Base-by-base conservation (phyloP, 805 yeast species). In the Lipomyces mesembrius region DNA sequence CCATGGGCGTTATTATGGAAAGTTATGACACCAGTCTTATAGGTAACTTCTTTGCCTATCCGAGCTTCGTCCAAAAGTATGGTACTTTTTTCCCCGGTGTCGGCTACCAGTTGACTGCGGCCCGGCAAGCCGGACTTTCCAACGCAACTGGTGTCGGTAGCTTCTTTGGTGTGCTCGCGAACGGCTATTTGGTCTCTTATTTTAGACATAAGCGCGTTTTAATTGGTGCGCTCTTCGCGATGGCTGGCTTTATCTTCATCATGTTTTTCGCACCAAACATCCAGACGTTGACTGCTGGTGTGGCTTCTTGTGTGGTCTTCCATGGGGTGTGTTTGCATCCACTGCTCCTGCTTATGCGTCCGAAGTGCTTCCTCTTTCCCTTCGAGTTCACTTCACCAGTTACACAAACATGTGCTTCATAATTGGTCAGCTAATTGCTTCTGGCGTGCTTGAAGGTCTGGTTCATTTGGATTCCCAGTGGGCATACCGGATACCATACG, bases 251-350 rank as follows among this genome's bases (percentile, higher is more conserved):
- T 64, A 80, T 83, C 57, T 84, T 84, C 71, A 77, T 84, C 59
- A 77, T 79, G 57, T 83, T 83, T 72, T 84, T 83, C 72, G 83
- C 87, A 35, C 79, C 79, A 9, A 76, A 74, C 65, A 69, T 79
- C 39, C 77, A 76, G 8, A 80, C 77, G 37, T 75, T 81, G 65
- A 74, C 77, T 59, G 81, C 73, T 25, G 84, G 83, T 22, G 79
- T 22, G 79, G 79, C 69, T 70, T 81, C 27, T 71, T 80, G 11
- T 76, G 82, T 35, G 69, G 77, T n/a, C 51, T 85, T 35, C 79
- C 83, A 11, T 86, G 87, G 86, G 88, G 89, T 64, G 79, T 80
- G n/a, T 84, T 84, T 72, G 85, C 83, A 63, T 80, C 84, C 39
- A 73, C 85, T 72, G 78, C 85, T 2, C 83, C 85, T 12, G 77